These are phyloP conservation scores for Saprolegnia parasitica DNA, from an alignment of 352 stramenopile species.

Conservation along the genomic window DNA sequence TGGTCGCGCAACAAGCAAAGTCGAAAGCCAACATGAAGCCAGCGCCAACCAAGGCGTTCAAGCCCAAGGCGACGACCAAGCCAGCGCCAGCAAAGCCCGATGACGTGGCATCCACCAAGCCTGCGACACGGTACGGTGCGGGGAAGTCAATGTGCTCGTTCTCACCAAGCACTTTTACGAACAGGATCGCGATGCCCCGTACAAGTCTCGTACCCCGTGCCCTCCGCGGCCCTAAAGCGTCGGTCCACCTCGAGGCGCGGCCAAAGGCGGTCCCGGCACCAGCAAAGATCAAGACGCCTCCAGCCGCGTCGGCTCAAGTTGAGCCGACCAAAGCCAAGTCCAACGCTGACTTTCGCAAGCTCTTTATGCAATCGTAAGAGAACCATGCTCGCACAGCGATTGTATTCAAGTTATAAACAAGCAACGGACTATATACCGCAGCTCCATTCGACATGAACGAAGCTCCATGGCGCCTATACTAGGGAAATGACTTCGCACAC, in stretches of 20 bases:
- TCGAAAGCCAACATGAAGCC: slow-evolving; percentile 1
- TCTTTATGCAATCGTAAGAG: slow-evolving; percentile 1
- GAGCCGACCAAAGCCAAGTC: slow-evolving; percentile 3
- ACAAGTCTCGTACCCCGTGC: neutral
- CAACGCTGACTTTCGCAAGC: slow-evolving; percentile 23
- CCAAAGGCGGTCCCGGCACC: neutral
- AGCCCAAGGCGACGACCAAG: neutral
- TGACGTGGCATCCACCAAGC: neutral
- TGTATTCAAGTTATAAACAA: too few relatives aligned
- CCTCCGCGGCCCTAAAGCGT: neutral
- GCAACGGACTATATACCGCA: too few relatives aligned
- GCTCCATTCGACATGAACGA: too few relatives aligned
- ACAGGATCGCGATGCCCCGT: neutral
- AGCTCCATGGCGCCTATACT: too few relatives aligned
- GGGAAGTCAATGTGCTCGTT: neutral
- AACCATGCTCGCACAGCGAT: too few relatives aligned
- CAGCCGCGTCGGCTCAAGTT: neutral
- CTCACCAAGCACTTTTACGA: neutral
- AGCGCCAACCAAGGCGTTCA: neutral
- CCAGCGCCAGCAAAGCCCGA: neutral
- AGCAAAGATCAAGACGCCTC: neutral
- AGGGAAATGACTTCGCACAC: too few relatives aligned
- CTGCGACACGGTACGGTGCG: neutral
- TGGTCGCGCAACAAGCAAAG: slow-evolving; percentile 16
- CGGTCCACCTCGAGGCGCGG: neutral